Evolutionary conservation across 2,329 filamentous ascomycete species (phyloP).

Genomic region (Fusarium continuum): DNA sequence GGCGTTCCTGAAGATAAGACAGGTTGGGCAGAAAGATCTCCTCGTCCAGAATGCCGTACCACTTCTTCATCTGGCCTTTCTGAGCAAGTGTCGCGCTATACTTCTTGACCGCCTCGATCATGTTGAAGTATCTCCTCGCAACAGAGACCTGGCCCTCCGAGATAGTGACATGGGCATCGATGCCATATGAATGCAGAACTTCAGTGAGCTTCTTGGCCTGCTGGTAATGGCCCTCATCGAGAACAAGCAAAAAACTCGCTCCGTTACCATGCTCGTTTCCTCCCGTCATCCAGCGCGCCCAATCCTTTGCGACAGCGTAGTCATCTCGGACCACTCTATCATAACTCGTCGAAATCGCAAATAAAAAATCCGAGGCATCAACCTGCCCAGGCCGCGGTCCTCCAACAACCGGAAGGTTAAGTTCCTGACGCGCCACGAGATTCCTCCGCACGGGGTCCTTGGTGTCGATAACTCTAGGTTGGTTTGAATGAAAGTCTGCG

Average conservation of each 20-base stretch:
- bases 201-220: constrained; percentile 47
- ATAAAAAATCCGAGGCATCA: constrained; percentile 54
- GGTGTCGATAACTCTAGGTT: constrained; percentile 43
- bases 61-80: constrained; percentile 51
- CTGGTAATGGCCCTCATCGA: constrained; percentile 50
- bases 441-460: constrained; percentile 37
- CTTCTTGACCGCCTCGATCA: constrained; percentile 48
- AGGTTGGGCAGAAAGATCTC: constrained; percentile 58
- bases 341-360: constrained; percentile 57
- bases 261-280: constrained; percentile 54
- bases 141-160: constrained; percentile 46
- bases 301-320: constrained; percentile 52
- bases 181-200: constrained; percentile 49
- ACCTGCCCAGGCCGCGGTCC: constrained; percentile 46
- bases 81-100: constrained; percentile 48
- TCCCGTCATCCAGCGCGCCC: constrained; percentile 58
- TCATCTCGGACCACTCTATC: constrained; percentile 51
- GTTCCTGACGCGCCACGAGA: constrained; percentile 43
- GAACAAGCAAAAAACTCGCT: constrained; percentile 53
- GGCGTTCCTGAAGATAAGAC: constrained; percentile 49
- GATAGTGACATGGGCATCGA: constrained; percentile 51
- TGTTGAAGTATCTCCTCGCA: constrained; percentile 51
- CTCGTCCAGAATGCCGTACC: constrained; percentile 57
- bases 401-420: constrained; percentile 48
- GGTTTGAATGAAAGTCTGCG: constrained; percentile 45